These are phyloP conservation scores for Lasiodiplodia sp. DNA, from an alignment of 2,329 filamentous ascomycete species.

Conservation along the genomic window DNA sequence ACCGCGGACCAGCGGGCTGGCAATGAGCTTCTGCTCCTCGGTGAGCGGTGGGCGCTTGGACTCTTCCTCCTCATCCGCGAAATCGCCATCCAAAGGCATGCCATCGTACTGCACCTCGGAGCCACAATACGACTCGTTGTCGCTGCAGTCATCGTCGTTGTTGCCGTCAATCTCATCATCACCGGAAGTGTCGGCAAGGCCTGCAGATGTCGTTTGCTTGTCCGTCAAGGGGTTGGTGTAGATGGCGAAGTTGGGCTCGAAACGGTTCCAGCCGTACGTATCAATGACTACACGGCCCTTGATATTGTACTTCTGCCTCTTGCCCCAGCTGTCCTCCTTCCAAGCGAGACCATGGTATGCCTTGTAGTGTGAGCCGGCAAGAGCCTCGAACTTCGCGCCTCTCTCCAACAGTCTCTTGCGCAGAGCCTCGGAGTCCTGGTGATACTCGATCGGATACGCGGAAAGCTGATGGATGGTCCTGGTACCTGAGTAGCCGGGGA, in stretches of 20 bases:
- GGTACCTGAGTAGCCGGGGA: constrained; percentile 49
- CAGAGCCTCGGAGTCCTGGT: constrained; percentile 50
- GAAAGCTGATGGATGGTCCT: constrained; percentile 50
- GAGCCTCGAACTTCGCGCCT: constrained; percentile 55
- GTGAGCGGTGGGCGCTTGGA: constrained; percentile 36
- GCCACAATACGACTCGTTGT: constrained; percentile 43
- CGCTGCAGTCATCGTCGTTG: constrained; percentile 36
- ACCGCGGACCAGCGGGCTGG: constrained; percentile 39
- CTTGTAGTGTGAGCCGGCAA: constrained; percentile 59
- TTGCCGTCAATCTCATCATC: neutral
- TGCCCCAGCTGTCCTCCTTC: constrained; percentile 41
- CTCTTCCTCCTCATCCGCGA: constrained; percentile 38
- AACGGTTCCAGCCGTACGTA: constrained; percentile 59
- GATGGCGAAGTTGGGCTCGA: constrained; percentile 53
- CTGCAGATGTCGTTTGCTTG: constrained; percentile 34
- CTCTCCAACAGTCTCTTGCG: constrained; percentile 52
- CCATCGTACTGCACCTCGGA: constrained; percentile 37
- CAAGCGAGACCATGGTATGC: constrained; percentile 57
- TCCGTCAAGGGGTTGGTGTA: constrained; percentile 47
- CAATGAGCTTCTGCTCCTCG: constrained; percentile 40
- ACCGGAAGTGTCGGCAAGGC: neutral
- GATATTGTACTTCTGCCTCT: constrained; percentile 52
- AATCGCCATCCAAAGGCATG: constrained; percentile 41
- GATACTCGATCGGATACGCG: constrained; percentile 55
- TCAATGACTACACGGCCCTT: constrained; percentile 62